Evolutionary conservation across 1,284 basidiomycete species (phyloP), one percentile per base, ranked within the genome.

Genomic region (Puccinia novopanici): DNA sequence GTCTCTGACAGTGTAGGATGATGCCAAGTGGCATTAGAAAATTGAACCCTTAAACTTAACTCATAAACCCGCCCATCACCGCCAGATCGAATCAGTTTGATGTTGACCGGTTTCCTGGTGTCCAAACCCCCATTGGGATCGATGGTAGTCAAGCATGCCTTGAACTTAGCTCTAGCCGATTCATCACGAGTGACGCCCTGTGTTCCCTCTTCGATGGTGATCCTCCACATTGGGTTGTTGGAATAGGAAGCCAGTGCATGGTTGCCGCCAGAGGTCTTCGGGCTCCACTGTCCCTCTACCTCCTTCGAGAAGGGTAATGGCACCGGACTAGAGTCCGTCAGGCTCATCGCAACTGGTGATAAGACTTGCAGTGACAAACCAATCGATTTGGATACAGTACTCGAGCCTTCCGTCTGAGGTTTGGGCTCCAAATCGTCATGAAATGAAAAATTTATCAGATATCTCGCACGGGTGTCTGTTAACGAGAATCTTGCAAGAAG

Each of bases 191-290:
- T 24, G n/a, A n/a, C 48, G 3, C 27, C 12, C 3, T 17, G n/a
- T 61, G 50, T 57, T 22, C 37, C 54, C 24, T n/a, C 65, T 12
- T 59, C 68, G 22, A 79, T 70, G 8, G 54, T 72, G 9, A 79
- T 71, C 50, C 76, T 70, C 76, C 76, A 79, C 76, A 79, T 79
- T 3, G 76, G 76, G 42, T 79, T 79, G 42, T 42, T 72, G 22
- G 54, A 42, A 67, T 71, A 79, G 0, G 76, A 61, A 0, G 50
- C 40, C 10, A 79, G 45, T 13, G 61, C 54, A 40, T 79, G 76
- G 42, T 79, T 79, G 17, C 76, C 76, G 13, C 76, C 76, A 6
- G 76, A 70, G 40, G 55, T 79, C 34, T 61, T 67, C 12, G 67
- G 22, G 13, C 67, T 72, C 76, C 76, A 79, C 59, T 79, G 37